phyloP scores from a whole-genome alignment of 805 yeast species.

The Wickerhamomyces strasburgensis region DNA sequence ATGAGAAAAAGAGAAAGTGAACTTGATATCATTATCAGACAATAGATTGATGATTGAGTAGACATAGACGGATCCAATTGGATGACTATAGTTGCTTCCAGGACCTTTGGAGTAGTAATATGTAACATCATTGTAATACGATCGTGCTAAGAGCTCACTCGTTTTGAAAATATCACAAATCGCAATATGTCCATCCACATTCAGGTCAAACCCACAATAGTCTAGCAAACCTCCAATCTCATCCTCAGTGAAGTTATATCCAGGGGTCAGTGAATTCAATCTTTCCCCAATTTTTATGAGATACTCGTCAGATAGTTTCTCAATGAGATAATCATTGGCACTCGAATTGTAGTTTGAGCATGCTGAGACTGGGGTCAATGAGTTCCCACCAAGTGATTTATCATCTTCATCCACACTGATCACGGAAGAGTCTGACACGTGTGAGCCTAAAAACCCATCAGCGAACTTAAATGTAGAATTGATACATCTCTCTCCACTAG shows the following conservation, averaged over 20 bases:
- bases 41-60: slow-evolving; percentile 43
- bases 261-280: slow-evolving; percentile 33
- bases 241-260: slow-evolving; percentile 32
- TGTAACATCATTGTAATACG: slow-evolving; percentile 37
- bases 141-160: slow-evolving; percentile 41
- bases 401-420: slow-evolving; percentile 41
- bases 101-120: slow-evolving; percentile 46
- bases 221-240: slow-evolving; percentile 39
- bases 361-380: slow-evolving; percentile 46
- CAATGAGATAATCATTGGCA: slow-evolving; percentile 26
- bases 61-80: slow-evolving; percentile 41
- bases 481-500: slow-evolving; percentile 50
- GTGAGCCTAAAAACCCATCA: slow-evolving; percentile 41
- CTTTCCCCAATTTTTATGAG: slow-evolving; percentile 27
- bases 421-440: slow-evolving; percentile 37
- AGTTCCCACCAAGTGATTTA: slow-evolving; percentile 47
- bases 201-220: slow-evolving; percentile 47
- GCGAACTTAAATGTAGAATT: slow-evolving; percentile 54
- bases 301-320: slow-evolving; percentile 22
- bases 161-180: slow-evolving; percentile 37
- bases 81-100: slow-evolving; percentile 35
- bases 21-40: slow-evolving; percentile 32
- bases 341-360: slow-evolving; percentile 36
- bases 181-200: slow-evolving; percentile 33
- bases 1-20: slow-evolving; percentile 47